Percentiles rank a stretch among this genome's conserved stretches.
Conservation (phyloP, 2,329 filamentous ascomycete genomes). For the Fusarium agapanthi region DNA sequence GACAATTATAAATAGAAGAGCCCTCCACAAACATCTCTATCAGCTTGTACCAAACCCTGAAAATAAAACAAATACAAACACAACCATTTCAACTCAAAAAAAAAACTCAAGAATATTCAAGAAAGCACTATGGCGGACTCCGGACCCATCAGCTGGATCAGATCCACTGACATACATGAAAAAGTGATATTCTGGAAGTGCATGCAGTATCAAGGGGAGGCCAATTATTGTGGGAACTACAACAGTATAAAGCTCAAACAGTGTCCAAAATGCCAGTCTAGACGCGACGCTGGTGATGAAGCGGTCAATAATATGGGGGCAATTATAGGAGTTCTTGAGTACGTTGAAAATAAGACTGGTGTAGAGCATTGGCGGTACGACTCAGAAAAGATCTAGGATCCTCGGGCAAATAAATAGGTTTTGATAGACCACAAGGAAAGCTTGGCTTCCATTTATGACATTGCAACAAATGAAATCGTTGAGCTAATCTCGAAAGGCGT, state of each 20-base stretch:
- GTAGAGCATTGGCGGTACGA: slow-evolving; percentile 9
- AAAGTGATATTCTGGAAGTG: slow-evolving; percentile 3
- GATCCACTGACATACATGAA: background rate
- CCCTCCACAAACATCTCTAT: no score
- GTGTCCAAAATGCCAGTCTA: background rate
- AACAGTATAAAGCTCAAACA: background rate
- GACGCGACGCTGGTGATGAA: background rate
- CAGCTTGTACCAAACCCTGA: background rate
- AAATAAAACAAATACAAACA: background rate
- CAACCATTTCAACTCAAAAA: no score
- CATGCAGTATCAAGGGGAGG: background rate
- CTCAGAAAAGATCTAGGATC: no score
- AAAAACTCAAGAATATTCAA: background rate
- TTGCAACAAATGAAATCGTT: background rate
- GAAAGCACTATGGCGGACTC: background rate
- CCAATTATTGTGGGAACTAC: background rate
- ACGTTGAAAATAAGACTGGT: background rate
- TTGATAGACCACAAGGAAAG: background rate
- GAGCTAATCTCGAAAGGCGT: no score
- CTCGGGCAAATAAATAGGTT: no score
- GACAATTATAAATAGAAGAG: background rate
- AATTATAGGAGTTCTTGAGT: background rate
- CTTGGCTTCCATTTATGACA: background rate
- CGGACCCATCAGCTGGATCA: background rate
- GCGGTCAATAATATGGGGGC: background rate